These are phyloP conservation scores for Aspergillus sp. DNA, from an alignment of 2,329 filamentous ascomycete genomes.

Conservation along the genomic window DNA sequence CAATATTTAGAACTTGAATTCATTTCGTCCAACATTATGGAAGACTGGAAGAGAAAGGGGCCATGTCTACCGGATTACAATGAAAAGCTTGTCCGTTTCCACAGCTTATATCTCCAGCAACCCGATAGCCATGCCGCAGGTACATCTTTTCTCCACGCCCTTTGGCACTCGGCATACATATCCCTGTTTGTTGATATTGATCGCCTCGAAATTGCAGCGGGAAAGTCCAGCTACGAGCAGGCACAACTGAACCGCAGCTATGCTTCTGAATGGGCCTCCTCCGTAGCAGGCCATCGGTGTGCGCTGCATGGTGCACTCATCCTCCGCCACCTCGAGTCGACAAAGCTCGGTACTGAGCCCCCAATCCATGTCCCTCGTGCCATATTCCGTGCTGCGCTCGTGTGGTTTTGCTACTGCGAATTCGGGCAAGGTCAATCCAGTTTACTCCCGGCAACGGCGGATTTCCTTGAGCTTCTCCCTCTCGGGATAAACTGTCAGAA, in stretches of 20 bases:
- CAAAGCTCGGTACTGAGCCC: conserved; percentile 22
- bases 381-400: conserved; percentile 21
- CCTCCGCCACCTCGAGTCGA: conserved; percentile 21
- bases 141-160: conserved; percentile 23
- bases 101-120: conserved; percentile 7
- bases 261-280: conserved; percentile 23
- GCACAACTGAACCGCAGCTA: conserved; percentile 15
- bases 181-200: conserved; percentile 27
- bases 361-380: conserved; percentile 27
- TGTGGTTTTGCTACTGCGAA: conserved; percentile 22
- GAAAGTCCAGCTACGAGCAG: conserved; percentile 24
- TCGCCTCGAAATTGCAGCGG: conserved; percentile 25
- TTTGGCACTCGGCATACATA: conserved; percentile 31
- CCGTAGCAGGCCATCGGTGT: conserved; percentile 20
- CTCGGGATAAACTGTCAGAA: neutral
- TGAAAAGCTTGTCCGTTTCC: conserved; percentile 11
- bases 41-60: no score
- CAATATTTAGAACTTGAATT: no score
- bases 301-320: conserved; percentile 24
- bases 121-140: conserved; percentile 1
- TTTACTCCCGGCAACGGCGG: neutral
- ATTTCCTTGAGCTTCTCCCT: neutral
- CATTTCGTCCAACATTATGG: no score
- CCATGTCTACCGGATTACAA: no score
- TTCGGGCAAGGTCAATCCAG: neutral